These are phyloP conservation scores for Collybiopsis luxurians DNA, from an alignment of 768 basidiomycete genomes.

Conservation along the genomic window DNA sequence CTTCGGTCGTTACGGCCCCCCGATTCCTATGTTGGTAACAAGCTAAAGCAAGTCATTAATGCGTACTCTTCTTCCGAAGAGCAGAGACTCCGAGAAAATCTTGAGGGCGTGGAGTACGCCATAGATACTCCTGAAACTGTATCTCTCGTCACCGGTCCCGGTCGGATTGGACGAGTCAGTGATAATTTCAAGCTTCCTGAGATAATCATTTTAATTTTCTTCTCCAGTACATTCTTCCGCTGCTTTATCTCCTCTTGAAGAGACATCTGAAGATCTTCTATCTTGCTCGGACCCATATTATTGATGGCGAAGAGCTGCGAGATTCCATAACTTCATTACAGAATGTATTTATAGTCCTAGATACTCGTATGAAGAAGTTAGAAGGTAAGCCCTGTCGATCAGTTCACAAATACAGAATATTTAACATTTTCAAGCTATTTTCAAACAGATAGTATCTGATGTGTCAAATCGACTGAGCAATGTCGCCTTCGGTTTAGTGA, in stretches of 20 bases:
- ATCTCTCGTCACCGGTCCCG: constrained; percentile 24
- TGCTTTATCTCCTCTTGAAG: constrained; percentile 30
- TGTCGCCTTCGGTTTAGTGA: constrained; percentile 19
- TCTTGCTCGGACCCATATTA: constrained; percentile 18
- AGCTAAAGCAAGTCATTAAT: constrained; percentile 21
- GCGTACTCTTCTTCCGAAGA: constrained; percentile 22
- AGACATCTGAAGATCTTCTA: constrained; percentile 31
- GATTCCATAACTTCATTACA: constrained; percentile 18
- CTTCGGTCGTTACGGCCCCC: constrained; percentile 10
- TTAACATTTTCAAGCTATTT: constrained; percentile 25
- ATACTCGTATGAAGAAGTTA: constrained; percentile 20
- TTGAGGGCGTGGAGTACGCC: constrained; percentile 25
- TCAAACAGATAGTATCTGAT: constrained; percentile 18
- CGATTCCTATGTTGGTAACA: constrained; percentile 13
- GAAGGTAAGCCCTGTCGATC: constrained; percentile 13
- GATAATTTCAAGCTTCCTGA: not conserved
- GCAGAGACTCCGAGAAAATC: constrained; percentile 19
- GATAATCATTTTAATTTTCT: not conserved
- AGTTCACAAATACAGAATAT: constrained; percentile 24
- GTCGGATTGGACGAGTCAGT: constrained; percentile 31
- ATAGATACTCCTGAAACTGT: constrained; percentile 28
- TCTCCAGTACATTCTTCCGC: constrained; percentile 29
- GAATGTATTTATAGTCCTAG: constrained; percentile 16
- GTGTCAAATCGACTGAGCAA: constrained; percentile 12
- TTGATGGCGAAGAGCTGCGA: constrained; percentile 24